Evolutionary conservation across 2,329 filamentous ascomycete genomes (phyloP).

Genomic region (Cladophialophora immunda): DNA sequence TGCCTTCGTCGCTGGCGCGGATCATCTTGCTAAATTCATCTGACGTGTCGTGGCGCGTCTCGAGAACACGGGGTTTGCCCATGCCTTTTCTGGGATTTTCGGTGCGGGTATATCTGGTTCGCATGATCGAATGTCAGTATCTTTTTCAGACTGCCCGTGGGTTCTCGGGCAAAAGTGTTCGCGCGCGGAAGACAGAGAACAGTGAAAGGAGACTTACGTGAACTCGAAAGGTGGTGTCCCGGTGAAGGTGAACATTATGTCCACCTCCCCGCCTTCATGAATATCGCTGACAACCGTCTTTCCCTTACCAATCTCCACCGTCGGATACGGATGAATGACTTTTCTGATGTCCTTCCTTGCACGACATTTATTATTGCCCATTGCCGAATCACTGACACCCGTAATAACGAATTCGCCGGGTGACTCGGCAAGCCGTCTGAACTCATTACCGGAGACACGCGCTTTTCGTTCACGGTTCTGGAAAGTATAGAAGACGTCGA

Average conservation of each 20-base stretch:
- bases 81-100: slow-evolving; percentile 78
- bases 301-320: slow-evolving; percentile 87
- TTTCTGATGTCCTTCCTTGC: slow-evolving; percentile 81
- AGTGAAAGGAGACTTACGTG: slow-evolving; percentile 61
- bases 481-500: slow-evolving; percentile 92
- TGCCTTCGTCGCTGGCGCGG: slow-evolving; percentile 89
- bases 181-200: not conserved
- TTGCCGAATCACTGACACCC: slow-evolving; percentile 81
- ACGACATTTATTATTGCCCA: slow-evolving; percentile 71
- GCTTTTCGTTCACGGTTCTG: slow-evolving; percentile 80
- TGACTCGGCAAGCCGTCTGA: slow-evolving; percentile 91
- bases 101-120: slow-evolving; percentile 77
- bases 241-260: slow-evolving; percentile 94
- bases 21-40: slow-evolving; percentile 83
- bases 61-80: slow-evolving; percentile 75
- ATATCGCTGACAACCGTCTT: slow-evolving; percentile 85
- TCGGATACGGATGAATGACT: slow-evolving; percentile 88
- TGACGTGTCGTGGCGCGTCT: slow-evolving; percentile 88
- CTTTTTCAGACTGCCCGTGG: slow-evolving; percentile 1
- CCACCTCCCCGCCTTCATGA: slow-evolving; percentile 92
- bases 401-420: slow-evolving; percentile 90
- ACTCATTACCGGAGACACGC: slow-evolving; percentile 69
- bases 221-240: slow-evolving; percentile 97
- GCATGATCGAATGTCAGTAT: slow-evolving; percentile 25
- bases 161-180: not conserved